Evolutionary conservation across 1,284 basidiomycete species (phyloP).

Genomic region (Ustilago hordei): DNA sequence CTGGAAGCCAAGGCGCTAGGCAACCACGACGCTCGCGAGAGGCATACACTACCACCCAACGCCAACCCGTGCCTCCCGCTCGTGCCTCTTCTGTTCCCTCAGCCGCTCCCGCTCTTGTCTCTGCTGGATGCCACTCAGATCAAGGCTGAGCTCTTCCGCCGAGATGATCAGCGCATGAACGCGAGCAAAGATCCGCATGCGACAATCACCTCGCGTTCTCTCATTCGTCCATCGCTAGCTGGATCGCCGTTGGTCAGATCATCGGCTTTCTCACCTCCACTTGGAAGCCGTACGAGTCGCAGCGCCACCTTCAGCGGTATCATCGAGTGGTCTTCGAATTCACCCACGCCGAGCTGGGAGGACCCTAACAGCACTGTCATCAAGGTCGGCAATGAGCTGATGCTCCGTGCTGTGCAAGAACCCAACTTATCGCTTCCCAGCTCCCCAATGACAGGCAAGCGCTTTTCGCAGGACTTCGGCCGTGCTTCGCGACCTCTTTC

Average conservation of each 20-base stretch:
- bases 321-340: constrained; percentile 46
- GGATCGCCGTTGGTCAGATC: constrained; percentile 52
- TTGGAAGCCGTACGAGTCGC: constrained; percentile 15
- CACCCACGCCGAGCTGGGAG: constrained; percentile 21
- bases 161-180: constrained; percentile 20
- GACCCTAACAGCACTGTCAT: constrained; percentile 24
- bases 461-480: constrained; percentile 63
- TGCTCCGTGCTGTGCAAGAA: constrained; percentile 48
- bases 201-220: constrained; percentile 45
- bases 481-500: constrained; percentile 56
- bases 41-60: constrained; percentile 16
- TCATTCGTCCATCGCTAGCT: constrained; percentile 31
- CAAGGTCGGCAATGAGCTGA: constrained; percentile 56
- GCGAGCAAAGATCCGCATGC: constrained; percentile 29
- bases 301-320: constrained; percentile 47
- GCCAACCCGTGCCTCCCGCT: constrained; percentile 36
- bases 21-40: constrained; percentile 47
- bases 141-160: constrained; percentile 24
- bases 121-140: constrained; percentile 47
- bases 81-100: constrained; percentile 56
- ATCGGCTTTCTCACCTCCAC: constrained; percentile 37
- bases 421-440: constrained; percentile 45
- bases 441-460: constrained; percentile 56
- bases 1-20: constrained; percentile 58
- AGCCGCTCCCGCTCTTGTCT: constrained; percentile 58